These are phyloP conservation scores for Coniochaeta ligniaria DNA, from an alignment of 2,329 filamentous ascomycete genomes.

Conservation along the genomic window DNA sequence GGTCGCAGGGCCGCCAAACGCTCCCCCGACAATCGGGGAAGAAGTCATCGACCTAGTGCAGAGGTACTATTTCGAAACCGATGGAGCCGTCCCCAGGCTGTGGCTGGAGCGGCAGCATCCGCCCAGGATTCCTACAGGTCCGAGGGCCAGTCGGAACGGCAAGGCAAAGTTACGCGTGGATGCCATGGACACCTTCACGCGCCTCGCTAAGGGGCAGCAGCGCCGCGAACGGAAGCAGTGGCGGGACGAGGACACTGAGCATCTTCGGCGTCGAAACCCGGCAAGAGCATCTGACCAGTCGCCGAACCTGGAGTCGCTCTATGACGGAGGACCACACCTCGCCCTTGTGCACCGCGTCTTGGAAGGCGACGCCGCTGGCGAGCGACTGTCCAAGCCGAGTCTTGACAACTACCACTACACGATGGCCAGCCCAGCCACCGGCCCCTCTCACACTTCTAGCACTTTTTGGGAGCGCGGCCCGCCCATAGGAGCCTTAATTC, in stretches of 20 bases:
- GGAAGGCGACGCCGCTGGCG: neutral
- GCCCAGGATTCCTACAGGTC: neutral
- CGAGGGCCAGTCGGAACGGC: neutral
- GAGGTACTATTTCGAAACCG: constrained; percentile 16
- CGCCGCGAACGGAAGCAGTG: neutral
- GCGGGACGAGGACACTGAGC: neutral
- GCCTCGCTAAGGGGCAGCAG: neutral
- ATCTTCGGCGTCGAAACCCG: neutral
- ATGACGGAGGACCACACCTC: constrained; percentile 8
- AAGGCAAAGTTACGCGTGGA: neutral
- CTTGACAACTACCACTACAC: neutral
- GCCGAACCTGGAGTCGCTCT: constrained; percentile 1
- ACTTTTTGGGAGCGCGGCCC: neutral
- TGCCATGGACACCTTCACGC: neutral
- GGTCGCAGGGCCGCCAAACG: neutral
- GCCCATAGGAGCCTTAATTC: neutral
- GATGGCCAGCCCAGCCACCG: neutral
- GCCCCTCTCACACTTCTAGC: neutral
- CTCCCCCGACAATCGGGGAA: constrained; percentile 6
- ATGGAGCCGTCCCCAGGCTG: constrained; percentile 8
- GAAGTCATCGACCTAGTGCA: constrained; percentile 13
- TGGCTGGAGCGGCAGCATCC: constrained; percentile 10
- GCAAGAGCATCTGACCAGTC: neutral
- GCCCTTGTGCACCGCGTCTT: neutral
- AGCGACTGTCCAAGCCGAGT: neutral